Conservation (phyloP, 441 rosid genomes). For the Jatropha multifida region DNA sequence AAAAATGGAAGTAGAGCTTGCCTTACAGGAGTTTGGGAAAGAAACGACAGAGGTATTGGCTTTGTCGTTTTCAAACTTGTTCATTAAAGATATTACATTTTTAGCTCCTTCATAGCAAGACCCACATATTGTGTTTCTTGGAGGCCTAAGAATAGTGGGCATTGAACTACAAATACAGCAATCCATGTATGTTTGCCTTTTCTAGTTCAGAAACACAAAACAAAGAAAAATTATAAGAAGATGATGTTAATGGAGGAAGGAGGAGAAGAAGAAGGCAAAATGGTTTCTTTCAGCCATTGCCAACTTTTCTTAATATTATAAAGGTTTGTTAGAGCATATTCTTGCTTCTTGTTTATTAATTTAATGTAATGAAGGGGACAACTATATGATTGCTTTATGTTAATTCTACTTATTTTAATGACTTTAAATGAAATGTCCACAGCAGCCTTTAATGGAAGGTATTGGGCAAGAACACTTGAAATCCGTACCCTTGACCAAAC, state of each 20-base stretch:
- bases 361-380: slow-evolving; percentile 18
- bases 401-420: slow-evolving; percentile 18
- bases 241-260: background rate
- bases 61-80: slow-evolving; percentile 41
- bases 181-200: slow-evolving; percentile 50
- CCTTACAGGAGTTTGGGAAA: slow-evolving; percentile 58
- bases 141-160: slow-evolving; percentile 73
- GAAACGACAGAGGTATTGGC: slow-evolving; percentile 24
- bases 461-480: background rate
- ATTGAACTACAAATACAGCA: slow-evolving; percentile 76
- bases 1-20: slow-evolving; percentile 34
- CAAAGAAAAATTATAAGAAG: background rate
- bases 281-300: slow-evolving; percentile 24
- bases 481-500: background rate
- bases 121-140: slow-evolving; percentile 80
- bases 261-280: slow-evolving; percentile 17
- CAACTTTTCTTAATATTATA: slow-evolving; percentile 10
- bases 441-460: slow-evolving; percentile 15
- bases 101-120: slow-evolving; percentile 74
- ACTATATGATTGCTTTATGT: slow-evolving; percentile 28
- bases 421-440: background rate
- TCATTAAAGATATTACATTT: slow-evolving; percentile 47
- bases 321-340: slow-evolving; percentile 24
- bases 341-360: slow-evolving; percentile 15
- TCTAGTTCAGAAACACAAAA: background rate